Conservation (phyloP, 73 alveolate genomes). For the Chromera velia region DNA sequence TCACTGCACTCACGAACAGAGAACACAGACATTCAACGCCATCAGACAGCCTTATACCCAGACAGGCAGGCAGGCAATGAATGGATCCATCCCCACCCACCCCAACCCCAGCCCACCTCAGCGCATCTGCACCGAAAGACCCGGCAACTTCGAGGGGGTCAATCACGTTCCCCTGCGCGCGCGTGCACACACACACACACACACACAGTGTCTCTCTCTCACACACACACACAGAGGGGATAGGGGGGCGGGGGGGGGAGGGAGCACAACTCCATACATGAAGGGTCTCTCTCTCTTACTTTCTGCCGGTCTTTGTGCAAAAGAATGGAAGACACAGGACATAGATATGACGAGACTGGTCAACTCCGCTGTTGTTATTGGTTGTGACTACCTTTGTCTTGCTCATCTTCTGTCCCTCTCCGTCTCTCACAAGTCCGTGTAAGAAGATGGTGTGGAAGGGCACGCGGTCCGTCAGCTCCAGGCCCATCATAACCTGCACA, state of each 20-base stretch:
- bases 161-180: constrained; percentile 30
- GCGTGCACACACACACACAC: too few species aligned
- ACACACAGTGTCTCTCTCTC: too few species aligned
- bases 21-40: too few species aligned
- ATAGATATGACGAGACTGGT: not conserved
- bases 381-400: constrained; percentile 11
- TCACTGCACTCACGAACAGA: too few species aligned
- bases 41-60: too few species aligned
- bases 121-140: constrained; percentile 37
- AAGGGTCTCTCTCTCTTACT: too few species aligned
- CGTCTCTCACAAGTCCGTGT: constrained; percentile 41
- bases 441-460: constrained; percentile 33
- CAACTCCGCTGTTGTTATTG: not conserved
- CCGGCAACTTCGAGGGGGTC: constrained; percentile 33
- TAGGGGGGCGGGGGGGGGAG: too few species aligned
- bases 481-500: not conserved
- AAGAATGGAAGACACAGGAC: not conserved
- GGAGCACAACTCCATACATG: too few species aligned
- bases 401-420: constrained; percentile 45
- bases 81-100: too few species aligned
- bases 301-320: too few species aligned
- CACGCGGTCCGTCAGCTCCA: not conserved
- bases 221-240: too few species aligned
- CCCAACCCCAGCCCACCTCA: constrained; percentile 41
- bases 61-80: too few species aligned